These are phyloP conservation scores for Amauroascus verrucosus DNA, from an alignment of 2,329 filamentous ascomycete genomes.

Conservation along the genomic window DNA sequence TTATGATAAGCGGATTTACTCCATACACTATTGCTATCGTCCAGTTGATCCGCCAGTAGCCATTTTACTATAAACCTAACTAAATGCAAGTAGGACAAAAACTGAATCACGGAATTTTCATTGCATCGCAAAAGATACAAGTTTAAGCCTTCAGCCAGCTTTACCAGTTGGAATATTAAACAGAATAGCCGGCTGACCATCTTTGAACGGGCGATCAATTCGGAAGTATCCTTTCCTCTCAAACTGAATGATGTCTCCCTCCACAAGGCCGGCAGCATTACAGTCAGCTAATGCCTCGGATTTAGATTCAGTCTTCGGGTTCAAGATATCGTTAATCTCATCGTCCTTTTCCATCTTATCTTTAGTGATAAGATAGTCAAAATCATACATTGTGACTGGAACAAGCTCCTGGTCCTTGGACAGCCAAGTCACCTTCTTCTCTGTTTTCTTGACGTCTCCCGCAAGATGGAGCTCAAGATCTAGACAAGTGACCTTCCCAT, in stretches of 20 bases:
- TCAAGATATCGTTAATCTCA: constrained; percentile 72
- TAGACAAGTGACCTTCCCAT: constrained; percentile 55
- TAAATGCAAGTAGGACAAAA: too few relatives aligned
- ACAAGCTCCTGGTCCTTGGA: constrained; percentile 67
- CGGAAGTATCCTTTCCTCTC: constrained; percentile 89
- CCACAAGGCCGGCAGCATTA: constrained; percentile 67
- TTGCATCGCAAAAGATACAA: too few relatives aligned
- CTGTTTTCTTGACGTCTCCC: constrained; percentile 87
- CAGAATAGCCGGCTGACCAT: constrained; percentile 52
- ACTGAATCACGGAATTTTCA: too few relatives aligned
- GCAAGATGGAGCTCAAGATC: constrained; percentile 80
- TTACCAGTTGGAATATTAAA: constrained; percentile 64
- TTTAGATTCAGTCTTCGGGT: constrained; percentile 61
- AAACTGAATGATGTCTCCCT: constrained; percentile 87
- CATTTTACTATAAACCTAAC: too few relatives aligned
- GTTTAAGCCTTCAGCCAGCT: constrained; percentile 16
- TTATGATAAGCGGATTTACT: too few relatives aligned
- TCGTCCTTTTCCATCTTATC: constrained; percentile 88
- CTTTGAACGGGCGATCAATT: constrained; percentile 56
- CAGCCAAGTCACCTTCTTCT: constrained; percentile 96
- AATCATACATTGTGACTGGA: constrained; percentile 79
- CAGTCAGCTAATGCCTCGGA: constrained; percentile 68
- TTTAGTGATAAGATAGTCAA: constrained; percentile 91
- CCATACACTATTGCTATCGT: too few relatives aligned
- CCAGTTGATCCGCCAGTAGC: too few relatives aligned